These are phyloP conservation scores for Cucumis hystrix DNA, from an alignment of 306 rosid genomes.

Conservation along the genomic window DNA sequence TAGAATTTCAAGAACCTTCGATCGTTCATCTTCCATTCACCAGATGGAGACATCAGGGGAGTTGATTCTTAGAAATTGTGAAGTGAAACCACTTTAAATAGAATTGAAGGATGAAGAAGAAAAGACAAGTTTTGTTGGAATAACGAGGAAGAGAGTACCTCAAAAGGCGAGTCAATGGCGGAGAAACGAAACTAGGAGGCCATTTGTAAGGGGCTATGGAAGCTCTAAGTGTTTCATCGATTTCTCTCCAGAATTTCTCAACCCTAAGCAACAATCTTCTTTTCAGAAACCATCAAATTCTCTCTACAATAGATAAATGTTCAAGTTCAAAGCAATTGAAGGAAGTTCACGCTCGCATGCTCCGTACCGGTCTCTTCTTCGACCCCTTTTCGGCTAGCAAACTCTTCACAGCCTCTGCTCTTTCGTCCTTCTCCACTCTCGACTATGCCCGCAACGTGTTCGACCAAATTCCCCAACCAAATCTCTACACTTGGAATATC, in stretches of 20 bases:
- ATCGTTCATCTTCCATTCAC: too few species aligned
- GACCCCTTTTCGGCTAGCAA: slow-evolving; percentile 37
- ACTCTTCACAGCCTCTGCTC: slow-evolving; percentile 27
- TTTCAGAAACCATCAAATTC: slow-evolving; percentile 7
- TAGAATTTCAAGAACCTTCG: too few species aligned
- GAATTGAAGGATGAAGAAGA: too few species aligned
- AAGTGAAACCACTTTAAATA: too few species aligned
- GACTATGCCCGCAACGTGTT: slow-evolving; percentile 40
- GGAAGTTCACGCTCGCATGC: slow-evolving; percentile 52
- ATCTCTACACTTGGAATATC: slow-evolving; percentile 54
- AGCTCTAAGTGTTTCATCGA: neutral
- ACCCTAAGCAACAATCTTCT: slow-evolving; percentile 12
- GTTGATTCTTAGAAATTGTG: too few species aligned
- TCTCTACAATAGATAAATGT: slow-evolving; percentile 24
- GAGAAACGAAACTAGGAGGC: neutral
- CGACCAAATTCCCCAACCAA: slow-evolving; percentile 45
- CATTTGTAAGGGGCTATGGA: neutral
- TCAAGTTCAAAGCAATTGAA: slow-evolving; percentile 22
- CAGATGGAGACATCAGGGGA: too few species aligned
- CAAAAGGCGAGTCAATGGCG: neutral
- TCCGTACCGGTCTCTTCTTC: slow-evolving; percentile 30
- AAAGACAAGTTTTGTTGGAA: too few species aligned
- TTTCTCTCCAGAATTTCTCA: slow-evolving; percentile 14
- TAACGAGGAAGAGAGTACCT: neutral
- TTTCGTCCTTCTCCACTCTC: slow-evolving; percentile 28